Base-by-base conservation (phyloP, 805 yeast genomes). In the Saturnispora kantuleensis region DNA sequence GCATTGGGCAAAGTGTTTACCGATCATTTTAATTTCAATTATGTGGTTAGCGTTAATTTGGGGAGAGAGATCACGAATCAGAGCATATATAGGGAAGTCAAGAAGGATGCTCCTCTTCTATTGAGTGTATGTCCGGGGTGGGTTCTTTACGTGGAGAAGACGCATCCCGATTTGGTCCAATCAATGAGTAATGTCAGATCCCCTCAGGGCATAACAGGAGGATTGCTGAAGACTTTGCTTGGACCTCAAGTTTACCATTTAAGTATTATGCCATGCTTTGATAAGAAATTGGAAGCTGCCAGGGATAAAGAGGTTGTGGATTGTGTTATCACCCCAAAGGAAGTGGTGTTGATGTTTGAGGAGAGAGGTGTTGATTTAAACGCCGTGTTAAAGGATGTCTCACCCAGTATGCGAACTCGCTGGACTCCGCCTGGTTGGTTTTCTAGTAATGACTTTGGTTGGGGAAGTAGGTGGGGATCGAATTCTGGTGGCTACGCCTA, bases 181-280 rank as follows among this genome's bases (percentile, higher is more conserved):
- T 68, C 71, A 47, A 58, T 93, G 47, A 77, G 94, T 10, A 72
- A 73, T 31, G 82, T 84, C 36, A 85, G 86, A 56, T 85, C 96
- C 0, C 94, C 97, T 4, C 97, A 90, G 63, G 97, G 87, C 59
- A 82, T 90, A 42, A 86, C 97, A 0, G 97, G 97, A 0, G 67
- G 78, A 15, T 52, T 89, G 17, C 61, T 90, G 42, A 89, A 89
- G 59, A 60, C 69, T 13, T 56, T 79, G 18, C 58, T 67, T 3
- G 56, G 70, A 2, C 32, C 28, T 4, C 55, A 73, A 2, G 64
- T 88, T 0, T 93, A 86, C 57, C 97, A 90, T 60, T 64, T 93
- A 44, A 75, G 93, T 7, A 69, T 93, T 16, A 90, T 90, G 97
- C 97, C 98, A 2, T 90, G 97, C 56, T 93, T 93, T 60, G 98